Percentiles rank a stretch among this genome's conserved stretches.
Conservation (phyloP, 176 grass and related monocot species). For the Phoenix roebelenii region DNA sequence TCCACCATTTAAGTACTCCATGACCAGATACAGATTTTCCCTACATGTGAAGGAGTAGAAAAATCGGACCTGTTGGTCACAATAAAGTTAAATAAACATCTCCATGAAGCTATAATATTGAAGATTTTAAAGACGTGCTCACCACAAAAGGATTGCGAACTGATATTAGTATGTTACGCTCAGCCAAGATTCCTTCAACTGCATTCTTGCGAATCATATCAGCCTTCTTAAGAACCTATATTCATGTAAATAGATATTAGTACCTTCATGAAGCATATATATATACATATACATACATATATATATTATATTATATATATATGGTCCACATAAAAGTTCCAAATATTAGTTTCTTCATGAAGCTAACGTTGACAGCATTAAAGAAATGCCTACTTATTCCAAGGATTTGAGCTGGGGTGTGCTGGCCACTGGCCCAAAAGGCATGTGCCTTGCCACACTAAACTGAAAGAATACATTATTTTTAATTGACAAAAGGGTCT, state of each 20-base stretch:
- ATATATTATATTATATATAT: too few relatives aligned
- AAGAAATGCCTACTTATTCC: too few relatives aligned
- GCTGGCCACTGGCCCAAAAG: too few relatives aligned
- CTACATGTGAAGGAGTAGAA: conserved; percentile 99
- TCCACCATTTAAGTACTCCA: conserved; percentile 96
- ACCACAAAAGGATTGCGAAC: conserved; percentile 78
- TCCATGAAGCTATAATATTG: conserved; percentile 1
- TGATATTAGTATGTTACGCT: conserved; percentile 85
- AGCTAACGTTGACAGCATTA: too few relatives aligned
- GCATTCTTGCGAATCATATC: conserved; percentile 98
- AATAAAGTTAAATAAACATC: conserved; percentile 21
- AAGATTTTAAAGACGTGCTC: conserved; percentile 8
- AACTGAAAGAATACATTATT: too few relatives aligned
- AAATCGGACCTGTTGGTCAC: conserved; percentile 61
- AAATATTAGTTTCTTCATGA: too few relatives aligned
- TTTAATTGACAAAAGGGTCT: not conserved
- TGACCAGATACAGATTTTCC: conserved; percentile 97
- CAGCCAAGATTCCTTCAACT: conserved; percentile 87
- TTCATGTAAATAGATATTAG: conserved; percentile 7
- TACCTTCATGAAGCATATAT: not conserved
- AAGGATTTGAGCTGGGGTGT: too few relatives aligned
- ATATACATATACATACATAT: too few relatives aligned
- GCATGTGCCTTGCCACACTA: too few relatives aligned
- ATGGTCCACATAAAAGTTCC: not conserved
- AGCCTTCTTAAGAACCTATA: conserved; percentile 74